phyloP scores from a whole-genome alignment of 2,329 filamentous ascomycete species.

The Pestalotiopsis sp. region DNA sequence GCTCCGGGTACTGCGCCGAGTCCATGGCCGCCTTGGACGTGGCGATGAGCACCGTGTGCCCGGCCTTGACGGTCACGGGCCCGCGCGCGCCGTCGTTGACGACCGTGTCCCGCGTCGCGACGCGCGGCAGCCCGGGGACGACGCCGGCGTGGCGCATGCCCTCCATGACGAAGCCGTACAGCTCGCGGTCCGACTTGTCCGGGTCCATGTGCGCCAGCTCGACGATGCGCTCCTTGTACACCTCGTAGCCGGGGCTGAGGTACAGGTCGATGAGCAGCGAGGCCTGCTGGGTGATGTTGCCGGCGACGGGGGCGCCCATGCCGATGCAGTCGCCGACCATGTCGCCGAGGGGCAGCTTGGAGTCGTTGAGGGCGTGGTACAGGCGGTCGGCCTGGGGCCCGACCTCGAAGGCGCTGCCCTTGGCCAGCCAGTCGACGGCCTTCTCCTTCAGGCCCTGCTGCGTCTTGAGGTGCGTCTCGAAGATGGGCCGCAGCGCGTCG shows the following conservation, averaged over 20 bases:
- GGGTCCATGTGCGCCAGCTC: slow-evolving; percentile 48
- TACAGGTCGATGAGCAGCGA: slow-evolving; percentile 55
- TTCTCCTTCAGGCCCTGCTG: slow-evolving; percentile 43
- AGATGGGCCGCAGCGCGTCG: slow-evolving; percentile 39
- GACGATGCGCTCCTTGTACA: slow-evolving; percentile 53
- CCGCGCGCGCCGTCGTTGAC: slow-evolving; percentile 49
- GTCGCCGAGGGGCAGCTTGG: slow-evolving; percentile 48
- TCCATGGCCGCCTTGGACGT: slow-evolving; percentile 53
- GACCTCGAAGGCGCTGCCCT: slow-evolving; percentile 51
- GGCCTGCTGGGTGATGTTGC: slow-evolving; percentile 55
- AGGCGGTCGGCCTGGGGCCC: slow-evolving; percentile 51
- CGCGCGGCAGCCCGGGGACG: slow-evolving; percentile 53
- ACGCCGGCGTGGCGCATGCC: slow-evolving; percentile 56
- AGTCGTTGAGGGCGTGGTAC: slow-evolving; percentile 50
- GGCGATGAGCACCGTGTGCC: slow-evolving; percentile 41
- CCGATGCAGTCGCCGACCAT: slow-evolving; percentile 52
- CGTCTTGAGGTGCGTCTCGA: slow-evolving; percentile 47
- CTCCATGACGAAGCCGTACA: slow-evolving; percentile 56
- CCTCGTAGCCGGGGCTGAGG: slow-evolving; percentile 49
- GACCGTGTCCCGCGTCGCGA: slow-evolving; percentile 44
- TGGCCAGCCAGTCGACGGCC: slow-evolving; percentile 48
- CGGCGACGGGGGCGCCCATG: slow-evolving; percentile 50
- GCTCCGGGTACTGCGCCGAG: slow-evolving; percentile 60
- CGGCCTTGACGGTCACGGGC: slow-evolving; percentile 44
- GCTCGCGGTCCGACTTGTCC: slow-evolving; percentile 43